Evolutionary conservation across 2,329 filamentous ascomycete species (phyloP), one percentile per base, ranked within the genome.

Genomic region (Xylaria sp.): DNA sequence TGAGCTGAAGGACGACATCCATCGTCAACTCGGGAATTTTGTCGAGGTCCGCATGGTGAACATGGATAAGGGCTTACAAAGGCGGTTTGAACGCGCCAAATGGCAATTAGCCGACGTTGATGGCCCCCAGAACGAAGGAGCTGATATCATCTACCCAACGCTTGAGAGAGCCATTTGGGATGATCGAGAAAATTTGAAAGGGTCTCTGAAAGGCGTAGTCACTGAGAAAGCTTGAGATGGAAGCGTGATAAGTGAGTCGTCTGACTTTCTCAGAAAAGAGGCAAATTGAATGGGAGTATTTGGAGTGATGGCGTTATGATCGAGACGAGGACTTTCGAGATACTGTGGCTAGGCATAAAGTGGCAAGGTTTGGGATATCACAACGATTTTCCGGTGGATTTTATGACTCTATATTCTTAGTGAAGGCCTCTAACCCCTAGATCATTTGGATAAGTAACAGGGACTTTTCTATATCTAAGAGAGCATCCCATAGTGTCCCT

Each of bases 1-100:
- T 3, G 77, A 78, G 71, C 71, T 79, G 9, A 76, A 76, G 65
- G 77, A 78, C 42, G 78, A 79, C 42, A 67, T 78, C 5, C 74
- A 73, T 9, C 69, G 76, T 0, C 73, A 77, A 69, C 72, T 77
- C 1, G 77, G 76, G 0, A 51, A 60, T 8, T 64, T 67, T 6
- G 75, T 79, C 32, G 75, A 76, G 62, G 68, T 79, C 16, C 71
- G 77, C 21, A 16, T 78, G 35, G 72, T 78, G 5, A 75, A 74
- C 25, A 66, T 79, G 66, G 69, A 55, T 16, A 42, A 57, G 4
- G 63, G 62, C 9, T 74, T 78, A 2, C 59, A 73, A 3, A 42
- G 62, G 21, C 74, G 77, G 9, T 78, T 79, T 35, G 69, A 64
- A 32, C 73, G 78, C 8, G 76, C 77, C 1, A 32, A 68, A 18